A percentile compares a stretch with the other conserved stretches of the same genome.
Conservation (phyloP, 768 basidiomycete species). For the Leccinum boreale region DNA sequence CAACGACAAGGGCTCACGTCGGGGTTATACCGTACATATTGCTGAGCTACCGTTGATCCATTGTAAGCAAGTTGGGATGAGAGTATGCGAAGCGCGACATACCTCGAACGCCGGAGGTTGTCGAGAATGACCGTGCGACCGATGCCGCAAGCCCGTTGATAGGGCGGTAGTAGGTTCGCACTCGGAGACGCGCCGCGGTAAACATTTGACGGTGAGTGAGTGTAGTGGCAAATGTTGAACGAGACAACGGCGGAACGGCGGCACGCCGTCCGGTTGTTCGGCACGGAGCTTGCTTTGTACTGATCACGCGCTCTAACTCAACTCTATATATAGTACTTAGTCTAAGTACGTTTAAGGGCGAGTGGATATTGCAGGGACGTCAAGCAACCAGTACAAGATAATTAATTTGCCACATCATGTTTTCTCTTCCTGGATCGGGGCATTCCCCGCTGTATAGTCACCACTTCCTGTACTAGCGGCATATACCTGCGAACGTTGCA, state of each 20-base stretch:
- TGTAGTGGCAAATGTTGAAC: neutral
- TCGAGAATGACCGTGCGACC: constrained; percentile 20
- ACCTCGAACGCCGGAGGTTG: constrained; percentile 18
- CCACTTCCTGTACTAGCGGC: neutral
- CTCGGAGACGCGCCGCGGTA: neutral
- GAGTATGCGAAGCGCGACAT: constrained; percentile 3
- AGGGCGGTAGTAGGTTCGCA: neutral
- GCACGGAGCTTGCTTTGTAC: constrained; percentile 14
- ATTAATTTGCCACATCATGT: neutral
- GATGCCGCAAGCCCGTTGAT: constrained; percentile 8
- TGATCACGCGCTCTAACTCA: neutral
- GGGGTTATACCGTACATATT: constrained; percentile 19
- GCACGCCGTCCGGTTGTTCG: neutral
- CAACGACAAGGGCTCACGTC: constrained; percentile 12
- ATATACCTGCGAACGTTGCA: constrained; percentile 10
- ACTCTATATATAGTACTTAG: neutral
- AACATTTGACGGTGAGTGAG: constrained; percentile 1
- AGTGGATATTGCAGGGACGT: neutral
- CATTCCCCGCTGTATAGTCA: neutral
- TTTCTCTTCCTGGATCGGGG: neutral
- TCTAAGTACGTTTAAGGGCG: neutral
- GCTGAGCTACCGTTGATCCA: constrained; percentile 14
- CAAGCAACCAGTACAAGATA: constrained; percentile 2
- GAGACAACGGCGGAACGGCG: neutral
- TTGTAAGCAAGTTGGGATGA: neutral